Base-by-base conservation (phyloP, 164 flowering plant species). In the Annona squamosa region DNA sequence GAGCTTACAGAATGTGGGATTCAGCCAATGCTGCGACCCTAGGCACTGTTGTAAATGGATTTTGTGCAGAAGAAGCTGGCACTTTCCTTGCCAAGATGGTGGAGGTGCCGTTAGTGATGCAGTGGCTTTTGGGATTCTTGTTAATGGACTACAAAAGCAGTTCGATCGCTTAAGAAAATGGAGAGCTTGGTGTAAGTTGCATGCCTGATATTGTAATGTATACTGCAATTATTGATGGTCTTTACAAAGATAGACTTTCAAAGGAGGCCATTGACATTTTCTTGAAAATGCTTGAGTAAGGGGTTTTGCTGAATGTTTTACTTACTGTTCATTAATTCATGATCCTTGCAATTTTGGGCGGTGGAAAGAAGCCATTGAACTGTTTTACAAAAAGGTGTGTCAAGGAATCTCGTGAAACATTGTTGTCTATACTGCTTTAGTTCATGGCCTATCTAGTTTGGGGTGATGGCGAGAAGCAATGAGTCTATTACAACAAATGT, bases 391-490 rank as follows among this genome's bases (percentile, higher is more conserved):
- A 10, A 74, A 67, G 76, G 5, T 59, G 46, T 65, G 52, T 4
- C 16, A 59, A 19, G 71, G 65, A 12, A 67, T 57, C 48, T n/a
- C n/a, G 4, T 65, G 56, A 5, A 17, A 74, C 45, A 66, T 83
- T 18, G 43, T 79, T 68, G 84, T 87, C 0, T 86, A 71, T 65
- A 83, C 78, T 26, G 37, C 37, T 26, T 26, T 26, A 26, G 37
- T 26, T 26, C 37, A 26, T 26, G 37, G 37, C 37, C 37, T 26
- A 26, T 26, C 37, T 26, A 26, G 37, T 26, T 26, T 26, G 37
- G 37, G 37, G 37, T 26, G 37, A 26, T 26, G 37, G 37, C 0
- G 37, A 26, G 37, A 26, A 26, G 37, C 37, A 26, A 26, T 26
- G 37, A 26, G 37, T 26, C 37, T 26, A 26, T 26, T 26, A 26